These are phyloP conservation scores for Paxillus ammoniavirescens DNA, from an alignment of 768 basidiomycete species.

Conservation along the genomic window DNA sequence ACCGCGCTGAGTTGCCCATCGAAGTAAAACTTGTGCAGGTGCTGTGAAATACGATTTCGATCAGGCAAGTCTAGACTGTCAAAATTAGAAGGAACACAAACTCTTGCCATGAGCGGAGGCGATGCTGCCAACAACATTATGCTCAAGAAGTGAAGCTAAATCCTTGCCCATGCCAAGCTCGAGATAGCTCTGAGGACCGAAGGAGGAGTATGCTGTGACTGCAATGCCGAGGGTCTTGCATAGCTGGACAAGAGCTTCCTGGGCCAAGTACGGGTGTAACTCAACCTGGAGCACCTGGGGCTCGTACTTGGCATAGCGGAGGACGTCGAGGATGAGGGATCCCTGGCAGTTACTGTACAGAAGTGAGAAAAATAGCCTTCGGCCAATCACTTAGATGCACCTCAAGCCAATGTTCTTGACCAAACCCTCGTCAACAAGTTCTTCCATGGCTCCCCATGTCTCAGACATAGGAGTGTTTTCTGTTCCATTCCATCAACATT, in stretches of 20 bases:
- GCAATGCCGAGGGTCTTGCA: conserved; percentile 45
- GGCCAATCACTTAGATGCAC: conserved; percentile 31
- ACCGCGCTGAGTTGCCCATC: conserved; percentile 77
- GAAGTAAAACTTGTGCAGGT: conserved; percentile 66
- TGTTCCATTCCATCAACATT: conserved; percentile 20
- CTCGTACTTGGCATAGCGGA: conserved; percentile 70
- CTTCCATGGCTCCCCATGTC: conserved; percentile 85
- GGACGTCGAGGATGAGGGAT: conserved; percentile 67
- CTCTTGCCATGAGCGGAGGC: conserved; percentile 55
- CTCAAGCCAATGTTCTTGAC: conserved; percentile 80
- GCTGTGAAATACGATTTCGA: conserved; percentile 17
- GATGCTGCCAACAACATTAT: conserved; percentile 42
- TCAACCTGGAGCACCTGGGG: conserved; percentile 62
- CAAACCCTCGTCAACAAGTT: conserved; percentile 66
- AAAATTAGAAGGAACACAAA: conserved; percentile 21
- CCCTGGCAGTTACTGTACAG: conserved; percentile 68
- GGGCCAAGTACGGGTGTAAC: conserved; percentile 54
- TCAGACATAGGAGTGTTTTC: conserved; percentile 71
- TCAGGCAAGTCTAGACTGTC: not conserved
- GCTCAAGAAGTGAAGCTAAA: conserved; percentile 50
- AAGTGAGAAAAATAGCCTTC: not conserved
- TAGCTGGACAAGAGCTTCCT: conserved; percentile 45
- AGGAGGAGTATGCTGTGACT: conserved; percentile 55
- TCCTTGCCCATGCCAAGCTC: conserved; percentile 65
- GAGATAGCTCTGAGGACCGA: conserved; percentile 54